Percentiles rank a stretch among this genome's conserved stretches.
Conservation (phyloP, 78 protist species). For the Chrysochromulina tobinii region DNA sequence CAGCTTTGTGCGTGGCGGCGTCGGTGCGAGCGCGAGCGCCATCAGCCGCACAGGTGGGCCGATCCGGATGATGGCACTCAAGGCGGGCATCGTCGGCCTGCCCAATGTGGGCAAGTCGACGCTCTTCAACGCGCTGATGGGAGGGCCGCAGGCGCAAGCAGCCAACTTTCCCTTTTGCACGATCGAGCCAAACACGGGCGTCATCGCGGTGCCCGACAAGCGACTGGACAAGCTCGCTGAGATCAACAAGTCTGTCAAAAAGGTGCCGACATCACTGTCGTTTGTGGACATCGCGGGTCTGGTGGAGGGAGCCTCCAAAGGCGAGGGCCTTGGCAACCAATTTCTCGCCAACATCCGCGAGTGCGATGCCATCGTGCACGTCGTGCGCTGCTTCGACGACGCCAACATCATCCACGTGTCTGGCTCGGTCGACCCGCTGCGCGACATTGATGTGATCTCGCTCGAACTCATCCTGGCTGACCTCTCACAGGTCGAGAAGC, state of each 20-base stretch:
- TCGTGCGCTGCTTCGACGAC: slow-evolving; percentile 54
- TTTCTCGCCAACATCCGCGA: slow-evolving; percentile 60
- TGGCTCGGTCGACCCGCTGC: slow-evolving; percentile 41
- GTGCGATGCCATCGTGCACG: slow-evolving; percentile 35
- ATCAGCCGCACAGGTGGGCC: no score
- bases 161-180: slow-evolving; percentile 54
- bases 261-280: slow-evolving; percentile 40
- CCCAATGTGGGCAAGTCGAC: slow-evolving; percentile 26
- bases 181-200: slow-evolving; percentile 48
- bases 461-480: slow-evolving; percentile 57
- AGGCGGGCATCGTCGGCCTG: slow-evolving; percentile 18
- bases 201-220: slow-evolving; percentile 34
- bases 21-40: no score
- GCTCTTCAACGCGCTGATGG: neutral
- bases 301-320: slow-evolving; percentile 32
- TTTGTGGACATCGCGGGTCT: slow-evolving; percentile 62
- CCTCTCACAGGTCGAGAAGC: slow-evolving; percentile 47
- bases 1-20: no score
- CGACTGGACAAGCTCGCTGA: slow-evolving; percentile 6
- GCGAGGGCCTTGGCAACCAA: slow-evolving; percentile 59
- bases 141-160: slow-evolving; percentile 16
- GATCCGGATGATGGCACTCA: neutral
- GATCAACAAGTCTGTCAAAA: neutral
- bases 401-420: slow-evolving; percentile 43
- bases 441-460: slow-evolving; percentile 35